Percentiles rank a stretch among this genome's conserved stretches.
Conservation (phyloP, 2,329 filamentous ascomycete species). For the Nemania sp. region DNA sequence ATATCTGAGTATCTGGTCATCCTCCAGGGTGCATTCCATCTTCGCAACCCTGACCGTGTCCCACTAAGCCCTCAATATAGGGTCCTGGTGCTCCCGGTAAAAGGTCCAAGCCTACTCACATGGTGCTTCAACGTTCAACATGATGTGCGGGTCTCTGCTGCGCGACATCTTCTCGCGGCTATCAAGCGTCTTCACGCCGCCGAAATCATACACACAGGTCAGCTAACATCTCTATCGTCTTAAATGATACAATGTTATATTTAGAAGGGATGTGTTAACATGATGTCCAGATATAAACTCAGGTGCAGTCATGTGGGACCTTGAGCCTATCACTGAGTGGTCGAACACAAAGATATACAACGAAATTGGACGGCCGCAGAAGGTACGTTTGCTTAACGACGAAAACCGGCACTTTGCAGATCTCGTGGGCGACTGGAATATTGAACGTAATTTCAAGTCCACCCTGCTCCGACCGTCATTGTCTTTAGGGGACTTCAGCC, state of each 20-base stretch:
- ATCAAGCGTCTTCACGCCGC: conserved; percentile 6
- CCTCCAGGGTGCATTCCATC: neutral
- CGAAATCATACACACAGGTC: conserved; percentile 13
- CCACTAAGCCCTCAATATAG: neutral
- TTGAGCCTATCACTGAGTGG: neutral
- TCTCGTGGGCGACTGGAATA: conserved; percentile 2
- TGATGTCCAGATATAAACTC: neutral
- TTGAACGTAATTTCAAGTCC: neutral
- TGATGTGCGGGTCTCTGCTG: neutral
- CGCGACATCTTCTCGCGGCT: neutral
- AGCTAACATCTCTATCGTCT: neutral
- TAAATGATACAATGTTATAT: neutral
- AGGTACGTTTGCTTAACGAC: neutral
- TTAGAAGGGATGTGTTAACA: neutral
- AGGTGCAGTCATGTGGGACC: conserved; percentile 1
- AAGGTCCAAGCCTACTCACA: conserved; percentile 8
- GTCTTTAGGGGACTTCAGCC: conserved; percentile 6
- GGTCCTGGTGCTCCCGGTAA: conserved; percentile 3
- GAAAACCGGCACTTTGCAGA: conserved; percentile 1
- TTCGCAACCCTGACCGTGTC: neutral
- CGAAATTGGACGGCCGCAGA: neutral
- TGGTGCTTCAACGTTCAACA: neutral
- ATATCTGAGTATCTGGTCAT: conserved; percentile 5
- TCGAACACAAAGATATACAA: neutral
- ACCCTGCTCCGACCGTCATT: neutral